Evolutionary conservation across 2,329 filamentous ascomycete species (phyloP), one percentile per base, ranked within the genome.

Genomic region (Cladosporium sp.): DNA sequence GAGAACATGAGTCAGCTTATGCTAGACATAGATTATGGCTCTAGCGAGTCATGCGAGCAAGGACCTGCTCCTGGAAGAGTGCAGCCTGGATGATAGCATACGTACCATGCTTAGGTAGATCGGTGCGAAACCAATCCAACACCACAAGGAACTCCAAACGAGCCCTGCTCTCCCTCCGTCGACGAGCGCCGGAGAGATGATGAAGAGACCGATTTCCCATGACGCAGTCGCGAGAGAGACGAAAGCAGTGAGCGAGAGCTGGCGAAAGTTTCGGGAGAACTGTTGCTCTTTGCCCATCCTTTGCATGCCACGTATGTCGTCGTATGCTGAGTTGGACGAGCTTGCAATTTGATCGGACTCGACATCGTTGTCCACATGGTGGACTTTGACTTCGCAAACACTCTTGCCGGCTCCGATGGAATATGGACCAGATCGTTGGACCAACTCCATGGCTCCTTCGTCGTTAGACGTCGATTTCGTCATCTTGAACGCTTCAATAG

Each of bases 81-180:
- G 26, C 3, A 30, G 26, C 32, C 32, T 4, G n/a, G 10, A 12
- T 3, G n/a, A 11, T 32, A 3, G 2, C 11, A 10, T 24, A 34
- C 52, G 28, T 34, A 55, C 63, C 63, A 65, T 65, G 14, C 54
- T 59, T 8, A 65, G 55, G 12, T 59, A 57, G 12, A 65, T 65
- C 1, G 63, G 63, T 1, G 58, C 36, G 55, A 72, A 74, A 8
- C 71, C 71, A 30, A 70, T 38, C 32, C 69, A 70, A 21, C 69
- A 70, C 66, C 71, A 71, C 15, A 76, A 59, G 21, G 68, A 67
- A 6, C 64, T 69, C 68, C 71, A 76, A 34, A 75, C 66, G 12
- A 76, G 60, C 6, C 74, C 74, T 0, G 70, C 71, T 8, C 69
- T 65, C 1, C 74, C 74, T 26, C 74, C 74, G 57, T 74, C 68